Conservation (phyloP, 2,329 filamentous ascomycete species). For the Cordyceps sp. region DNA sequence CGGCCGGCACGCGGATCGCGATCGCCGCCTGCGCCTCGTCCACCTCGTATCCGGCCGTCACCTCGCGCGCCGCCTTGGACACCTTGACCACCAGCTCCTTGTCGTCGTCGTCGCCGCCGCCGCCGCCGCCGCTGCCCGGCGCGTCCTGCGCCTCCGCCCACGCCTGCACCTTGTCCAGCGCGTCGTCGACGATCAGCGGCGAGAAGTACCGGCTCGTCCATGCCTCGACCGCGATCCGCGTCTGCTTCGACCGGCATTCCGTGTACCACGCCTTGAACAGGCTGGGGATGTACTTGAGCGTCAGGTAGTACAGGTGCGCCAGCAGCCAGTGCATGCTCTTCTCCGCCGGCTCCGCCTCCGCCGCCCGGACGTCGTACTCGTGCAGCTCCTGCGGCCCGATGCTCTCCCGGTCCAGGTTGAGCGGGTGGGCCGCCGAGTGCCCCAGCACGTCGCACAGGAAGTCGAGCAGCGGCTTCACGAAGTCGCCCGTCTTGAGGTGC, state of each 20-base stretch:
- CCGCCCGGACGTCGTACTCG: slow-evolving; percentile 33
- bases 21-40: slow-evolving; percentile 79
- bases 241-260: slow-evolving; percentile 65
- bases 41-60: slow-evolving; percentile 71
- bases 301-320: slow-evolving; percentile 72
- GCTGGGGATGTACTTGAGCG: slow-evolving; percentile 59
- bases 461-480: slow-evolving; percentile 51
- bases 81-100: slow-evolving; percentile 52
- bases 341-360: slow-evolving; percentile 44
- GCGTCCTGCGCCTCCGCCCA: slow-evolving; percentile 44
- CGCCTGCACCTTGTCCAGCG: slow-evolving; percentile 47
- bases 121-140: slow-evolving; percentile 14
- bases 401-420: slow-evolving; percentile 55
- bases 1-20: slow-evolving; percentile 60
- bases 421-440: slow-evolving; percentile 53
- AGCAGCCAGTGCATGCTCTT: slow-evolving; percentile 70
- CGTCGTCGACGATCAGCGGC: slow-evolving; percentile 46
- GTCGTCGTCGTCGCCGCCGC: no score
- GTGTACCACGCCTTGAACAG: slow-evolving; percentile 77
- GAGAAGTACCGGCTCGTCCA: slow-evolving; percentile 84
- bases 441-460: slow-evolving; percentile 78
- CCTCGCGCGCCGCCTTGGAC: slow-evolving; percentile 52
- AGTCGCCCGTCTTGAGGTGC: slow-evolving; percentile 58
- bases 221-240: slow-evolving; percentile 57
- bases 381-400: slow-evolving; percentile 41